Evolutionary conservation across 495 filamentous ascomycete genomes (phyloP).

Genomic region (Penicillium goetzii): DNA sequence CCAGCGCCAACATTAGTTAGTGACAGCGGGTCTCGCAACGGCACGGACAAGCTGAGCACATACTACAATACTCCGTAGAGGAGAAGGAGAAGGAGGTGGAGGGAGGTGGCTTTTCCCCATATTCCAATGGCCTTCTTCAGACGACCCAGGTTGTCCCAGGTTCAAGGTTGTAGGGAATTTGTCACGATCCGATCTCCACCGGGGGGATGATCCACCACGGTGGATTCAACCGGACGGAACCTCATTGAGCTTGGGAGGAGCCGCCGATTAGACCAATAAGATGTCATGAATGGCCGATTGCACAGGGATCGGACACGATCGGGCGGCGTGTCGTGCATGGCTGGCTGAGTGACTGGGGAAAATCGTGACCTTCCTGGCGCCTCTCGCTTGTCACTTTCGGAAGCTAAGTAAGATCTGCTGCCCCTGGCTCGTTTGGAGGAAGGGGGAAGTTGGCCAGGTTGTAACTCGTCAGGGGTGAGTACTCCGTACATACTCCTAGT

Average conservation of each 20-base stretch:
- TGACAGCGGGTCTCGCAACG: background rate
- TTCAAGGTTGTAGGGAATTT: conserved; percentile 23
- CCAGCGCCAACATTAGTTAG: background rate
- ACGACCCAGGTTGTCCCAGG: background rate
- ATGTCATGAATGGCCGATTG: conserved; percentile 18
- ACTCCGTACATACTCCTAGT: background rate
- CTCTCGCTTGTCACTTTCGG: conserved; percentile 32
- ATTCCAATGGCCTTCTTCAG: conserved; percentile 15
- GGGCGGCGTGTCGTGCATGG: conserved; percentile 37
- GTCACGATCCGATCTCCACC: conserved; percentile 31
- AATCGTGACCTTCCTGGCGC: conserved; percentile 27
- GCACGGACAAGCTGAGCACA: conserved; percentile 5
- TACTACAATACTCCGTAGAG: conserved; percentile 1
- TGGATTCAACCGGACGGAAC: conserved; percentile 10
- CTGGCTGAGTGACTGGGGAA: conserved; percentile 32
- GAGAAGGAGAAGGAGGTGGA: conserved; percentile 1
- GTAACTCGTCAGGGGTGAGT: background rate
- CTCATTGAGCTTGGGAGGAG: conserved; percentile 10
- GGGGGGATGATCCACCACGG: conserved; percentile 10
- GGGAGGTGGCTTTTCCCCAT: conserved; percentile 8
- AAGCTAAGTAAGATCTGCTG: conserved; percentile 28
- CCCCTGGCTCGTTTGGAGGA: conserved; percentile 23
- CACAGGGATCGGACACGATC: conserved; percentile 26
- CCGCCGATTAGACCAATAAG: conserved; percentile 29
- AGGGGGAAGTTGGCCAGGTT: background rate